Base-by-base conservation (phyloP, 2,329 filamentous ascomycete genomes). In the Ophiostoma himal-ulmi region DNA sequence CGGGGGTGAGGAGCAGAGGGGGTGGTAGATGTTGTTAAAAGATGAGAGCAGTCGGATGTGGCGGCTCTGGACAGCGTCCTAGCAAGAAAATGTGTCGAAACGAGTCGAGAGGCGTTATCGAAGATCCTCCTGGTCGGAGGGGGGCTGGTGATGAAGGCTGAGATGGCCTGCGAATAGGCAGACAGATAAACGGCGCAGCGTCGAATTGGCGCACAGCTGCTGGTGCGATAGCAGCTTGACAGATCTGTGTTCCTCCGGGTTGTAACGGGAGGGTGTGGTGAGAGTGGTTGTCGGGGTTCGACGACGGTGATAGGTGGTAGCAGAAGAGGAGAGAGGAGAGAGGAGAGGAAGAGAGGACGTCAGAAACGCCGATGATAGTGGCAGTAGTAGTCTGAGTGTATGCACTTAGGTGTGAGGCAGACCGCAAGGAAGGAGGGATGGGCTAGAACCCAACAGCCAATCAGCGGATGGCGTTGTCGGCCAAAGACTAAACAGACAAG, bases 381-480 rank as follows among this genome's bases (percentile, higher is more conserved):
- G 20, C 48, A 54, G 48, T n/a, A 57, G 52, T 48, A 30, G 44
- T 20, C 6, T 5, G 44, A 20, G 5, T 48, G 44, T 48, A 48
- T n/a, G 44, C 7, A 7, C n/a, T 17, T n/a, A 48, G 44, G 8
- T 48, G 67, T 67, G 70, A 69, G 70, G 67, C 67, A 69, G 36
- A 30, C 22, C 39, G 70, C 60, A 62, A 62, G 60, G 69, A 65
- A 68, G 69, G 69, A 70, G 66, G 67, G 54, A 66, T 68, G 54
- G 54, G 65, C 64, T 39, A 30, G 54, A 22, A 54, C 48, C 54
- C 66, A 65, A 65, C 41, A 39, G 69, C 69, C 69, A 70, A 70
- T 68, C 52, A 68, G 30, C 66, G 54, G 66, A 41, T 54, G 39
- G 62, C 52, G 68, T 70, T 54, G 48, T 54, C 48, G 48, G 48